Base-by-base conservation (phyloP, 805 yeast species). In the Saturnispora serradocipensis region DNA sequence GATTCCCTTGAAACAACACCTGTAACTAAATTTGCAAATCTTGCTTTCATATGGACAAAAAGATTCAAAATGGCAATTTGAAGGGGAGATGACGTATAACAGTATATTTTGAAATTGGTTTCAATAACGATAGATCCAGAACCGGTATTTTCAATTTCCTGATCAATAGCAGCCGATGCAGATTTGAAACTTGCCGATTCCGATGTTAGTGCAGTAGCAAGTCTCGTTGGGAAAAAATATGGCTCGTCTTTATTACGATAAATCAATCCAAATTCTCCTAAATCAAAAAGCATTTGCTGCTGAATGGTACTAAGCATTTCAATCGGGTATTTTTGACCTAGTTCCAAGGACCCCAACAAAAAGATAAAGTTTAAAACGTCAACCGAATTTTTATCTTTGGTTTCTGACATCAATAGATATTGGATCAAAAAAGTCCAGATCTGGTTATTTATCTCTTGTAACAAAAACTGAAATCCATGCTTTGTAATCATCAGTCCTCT, bases 1-100 rank as follows among this genome's bases (percentile, higher is more conserved):
- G 96, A 87, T 60, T 91, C 97, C 66, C 98, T 79, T 5, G 97
- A 90, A 53, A 93, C 77, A 57, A 86, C 88, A 2, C 99, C 99
- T 4, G 93, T 80, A 3, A 93, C 97, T 84, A 93, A 82, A 64
- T 93, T 93, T 13, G 89, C 73, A 66, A 93, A 93, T 54, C 99
- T 73, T 0, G 95, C 77, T 57, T 81, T 84, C 54, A 93, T 69
- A 62, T 88, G 93, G 25, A 88, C 95, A 70, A 93, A 93, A 45
- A 93, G 66, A 62, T 89, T 87, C 50, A 93, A 71, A 54, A 93
- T 86, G 10, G 98, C 97, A 58, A 91, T 90, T 67, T 93, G 98
- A 52, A 93, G 71, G 1, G 98, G 97, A 1, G 97, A 88, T 55
- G 88, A 85, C 2, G 97, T 88, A 64, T 90, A 90, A 44, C 97